Evolutionary conservation across 148 eudicot species (phyloP).

Genomic region (Dysphania ambrosioides): DNA sequence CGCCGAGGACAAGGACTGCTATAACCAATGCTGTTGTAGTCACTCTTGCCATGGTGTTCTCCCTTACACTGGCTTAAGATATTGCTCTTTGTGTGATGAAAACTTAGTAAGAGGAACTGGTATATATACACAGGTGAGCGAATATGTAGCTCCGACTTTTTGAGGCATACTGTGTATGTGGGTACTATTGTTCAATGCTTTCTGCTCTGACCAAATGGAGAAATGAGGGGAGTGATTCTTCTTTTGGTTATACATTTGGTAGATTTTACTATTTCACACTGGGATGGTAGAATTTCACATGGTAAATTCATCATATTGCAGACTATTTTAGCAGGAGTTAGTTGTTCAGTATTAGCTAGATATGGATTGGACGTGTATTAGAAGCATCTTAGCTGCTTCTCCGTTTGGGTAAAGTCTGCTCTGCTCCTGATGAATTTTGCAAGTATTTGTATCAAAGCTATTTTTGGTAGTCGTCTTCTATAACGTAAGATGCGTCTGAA

Average conservation of each 20-base stretch:
- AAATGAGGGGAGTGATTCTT: not conserved
- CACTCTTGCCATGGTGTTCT: not conserved
- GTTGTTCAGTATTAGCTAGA: too few species aligned
- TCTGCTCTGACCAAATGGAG: constrained; percentile 1
- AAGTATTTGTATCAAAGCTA: not conserved
- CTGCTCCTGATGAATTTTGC: not conserved
- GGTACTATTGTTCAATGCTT: not conserved
- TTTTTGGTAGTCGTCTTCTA: not conserved
- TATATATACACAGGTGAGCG: too few species aligned
- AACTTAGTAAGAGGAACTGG: not conserved
- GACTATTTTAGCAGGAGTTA: not conserved
- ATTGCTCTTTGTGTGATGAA: not conserved
- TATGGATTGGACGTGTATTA: too few species aligned
- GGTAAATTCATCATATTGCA: not conserved
- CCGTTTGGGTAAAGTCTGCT: not conserved
- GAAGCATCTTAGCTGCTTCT: not conserved
- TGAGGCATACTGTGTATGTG: too few species aligned
- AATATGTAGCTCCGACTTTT: not conserved
- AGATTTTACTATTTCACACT: not conserved
- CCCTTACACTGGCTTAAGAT: not conserved
- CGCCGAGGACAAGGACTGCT: not conserved
- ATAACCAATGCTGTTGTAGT: not conserved
- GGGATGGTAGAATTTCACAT: too few species aligned
- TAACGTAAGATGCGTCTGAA: not conserved
- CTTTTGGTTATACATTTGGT: not conserved